Evolutionary conservation across 768 basidiomycete genomes (phyloP).

Genomic region (Crepidotus variabilis): DNA sequence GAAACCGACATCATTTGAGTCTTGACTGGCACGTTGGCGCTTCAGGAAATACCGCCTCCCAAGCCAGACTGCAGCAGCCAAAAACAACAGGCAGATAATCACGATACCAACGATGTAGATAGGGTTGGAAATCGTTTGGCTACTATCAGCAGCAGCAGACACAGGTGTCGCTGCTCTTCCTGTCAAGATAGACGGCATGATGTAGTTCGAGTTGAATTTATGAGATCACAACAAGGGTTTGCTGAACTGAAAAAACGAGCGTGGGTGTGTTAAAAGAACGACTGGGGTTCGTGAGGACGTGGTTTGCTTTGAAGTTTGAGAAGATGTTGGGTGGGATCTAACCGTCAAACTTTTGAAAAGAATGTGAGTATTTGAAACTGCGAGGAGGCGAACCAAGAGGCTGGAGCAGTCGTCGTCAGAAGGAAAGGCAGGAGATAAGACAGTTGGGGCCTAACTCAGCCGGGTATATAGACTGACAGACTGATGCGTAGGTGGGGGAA

Average conservation of each 20-base stretch:
- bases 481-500: neutral
- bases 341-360: neutral
- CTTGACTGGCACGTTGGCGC: constrained; percentile 31
- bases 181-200: constrained; percentile 3
- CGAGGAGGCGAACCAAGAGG: neutral
- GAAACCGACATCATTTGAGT: constrained; percentile 37
- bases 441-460: neutral
- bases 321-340: no score
- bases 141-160: neutral
- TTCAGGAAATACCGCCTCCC: constrained; percentile 37
- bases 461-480: neutral
- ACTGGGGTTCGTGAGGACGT: neutral
- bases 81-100: constrained; percentile 36
- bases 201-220: no score
- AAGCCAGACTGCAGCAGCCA: constrained; percentile 40
- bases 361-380: neutral
- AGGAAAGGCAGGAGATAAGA: neutral
- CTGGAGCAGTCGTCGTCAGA: neutral
- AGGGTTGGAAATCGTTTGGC: constrained; percentile 16
- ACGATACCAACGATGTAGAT: constrained; percentile 50
- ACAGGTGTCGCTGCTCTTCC: neutral
- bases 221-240: neutral
- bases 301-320: neutral
- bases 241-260: neutral
- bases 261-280: neutral